Evolutionary conservation across 805 yeast species (phyloP).

Genomic region (Zygotorulaspora danielsina): DNA sequence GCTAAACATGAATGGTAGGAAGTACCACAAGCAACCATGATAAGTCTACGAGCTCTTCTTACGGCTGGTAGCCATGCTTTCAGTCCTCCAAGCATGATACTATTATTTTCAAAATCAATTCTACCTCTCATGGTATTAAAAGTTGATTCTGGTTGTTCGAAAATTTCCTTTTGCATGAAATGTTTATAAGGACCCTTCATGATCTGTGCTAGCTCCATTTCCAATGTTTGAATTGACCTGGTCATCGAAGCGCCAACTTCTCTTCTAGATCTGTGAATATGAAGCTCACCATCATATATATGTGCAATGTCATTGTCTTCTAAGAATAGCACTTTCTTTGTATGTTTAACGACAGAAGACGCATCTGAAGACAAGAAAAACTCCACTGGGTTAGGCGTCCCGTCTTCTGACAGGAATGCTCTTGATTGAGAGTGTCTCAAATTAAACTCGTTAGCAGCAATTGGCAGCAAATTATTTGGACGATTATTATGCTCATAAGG

Average conservation of each 20-base stretch:
- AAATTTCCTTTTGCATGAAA: constrained; percentile 98
- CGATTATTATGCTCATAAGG: constrained; percentile 9
- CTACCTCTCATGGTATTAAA: constrained; percentile 99
- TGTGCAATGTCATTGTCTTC: constrained; percentile 99
- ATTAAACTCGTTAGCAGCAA: constrained; percentile 50
- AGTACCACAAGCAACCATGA: constrained; percentile 99
- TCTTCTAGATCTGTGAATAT: constrained; percentile 92
- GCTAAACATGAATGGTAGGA: constrained; percentile 98
- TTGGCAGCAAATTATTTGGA: constrained; percentile 41
- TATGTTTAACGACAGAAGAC: constrained; percentile 92
- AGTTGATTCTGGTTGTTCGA: constrained; percentile 97
- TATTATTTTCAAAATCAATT: constrained; percentile 78
- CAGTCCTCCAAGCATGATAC: constrained; percentile 85
- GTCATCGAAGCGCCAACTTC: constrained; percentile 87
- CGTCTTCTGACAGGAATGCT: constrained; percentile 93
- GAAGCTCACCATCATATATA: constrained; percentile 95
- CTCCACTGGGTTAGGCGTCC: constrained; percentile 88
- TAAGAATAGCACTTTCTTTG: constrained; percentile 91
- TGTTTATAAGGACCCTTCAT: constrained; percentile 97
- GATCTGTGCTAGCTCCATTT: constrained; percentile 93
- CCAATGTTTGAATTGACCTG: constrained; percentile 93
- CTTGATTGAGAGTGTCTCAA: constrained; percentile 90
- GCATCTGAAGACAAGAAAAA: constrained; percentile 96
- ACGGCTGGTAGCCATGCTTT: constrained; percentile 79
- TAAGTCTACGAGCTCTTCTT: constrained; percentile 89